Evolutionary conservation across 1,139 yeast genomes (phyloP).

Genomic region (Kluyveromyces sp.): DNA sequence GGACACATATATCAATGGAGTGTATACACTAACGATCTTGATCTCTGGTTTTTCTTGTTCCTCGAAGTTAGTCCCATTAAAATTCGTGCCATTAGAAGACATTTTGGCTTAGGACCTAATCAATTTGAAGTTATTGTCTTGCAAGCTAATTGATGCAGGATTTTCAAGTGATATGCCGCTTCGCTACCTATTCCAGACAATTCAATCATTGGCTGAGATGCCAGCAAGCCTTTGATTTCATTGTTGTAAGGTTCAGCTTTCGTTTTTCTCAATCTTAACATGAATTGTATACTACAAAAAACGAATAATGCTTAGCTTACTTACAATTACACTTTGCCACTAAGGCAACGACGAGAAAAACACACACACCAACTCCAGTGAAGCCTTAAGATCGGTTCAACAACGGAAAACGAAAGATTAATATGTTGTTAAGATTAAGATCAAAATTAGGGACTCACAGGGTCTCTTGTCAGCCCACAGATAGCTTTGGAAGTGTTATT

Average conservation of each 20-base stretch:
- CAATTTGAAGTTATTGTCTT: neutral
- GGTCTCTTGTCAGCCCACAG: slow-evolving; percentile 43
- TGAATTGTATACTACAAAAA: neutral
- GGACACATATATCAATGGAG: slow-evolving; percentile 76
- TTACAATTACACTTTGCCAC: slow-evolving; percentile 7
- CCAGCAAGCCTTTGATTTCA: no score
- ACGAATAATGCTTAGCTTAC: neutral
- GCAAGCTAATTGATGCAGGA: no score
- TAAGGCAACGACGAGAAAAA: neutral
- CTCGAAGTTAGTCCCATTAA: slow-evolving; percentile 18
- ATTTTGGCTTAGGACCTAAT: slow-evolving; percentile 2
- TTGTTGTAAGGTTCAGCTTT: neutral
- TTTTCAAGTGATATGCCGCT: no score
- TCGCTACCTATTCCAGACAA: no score
- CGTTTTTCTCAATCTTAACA: slow-evolving; percentile 1
- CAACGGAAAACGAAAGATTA: neutral
- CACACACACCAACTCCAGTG: neutral
- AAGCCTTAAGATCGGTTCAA: neutral
- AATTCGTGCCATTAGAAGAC: slow-evolving; percentile 15
- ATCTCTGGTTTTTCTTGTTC: slow-evolving; percentile 19
- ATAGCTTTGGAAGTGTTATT: slow-evolving; percentile 45
- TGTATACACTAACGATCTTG: slow-evolving; percentile 61
- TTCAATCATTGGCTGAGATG: no score
- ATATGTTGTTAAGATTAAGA: slow-evolving; percentile 65
- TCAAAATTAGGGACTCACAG: slow-evolving; percentile 80